These are phyloP conservation scores for Nakazawaea laoshanensis DNA, from an alignment of 805 yeast genomes.

Conservation along the genomic window DNA sequence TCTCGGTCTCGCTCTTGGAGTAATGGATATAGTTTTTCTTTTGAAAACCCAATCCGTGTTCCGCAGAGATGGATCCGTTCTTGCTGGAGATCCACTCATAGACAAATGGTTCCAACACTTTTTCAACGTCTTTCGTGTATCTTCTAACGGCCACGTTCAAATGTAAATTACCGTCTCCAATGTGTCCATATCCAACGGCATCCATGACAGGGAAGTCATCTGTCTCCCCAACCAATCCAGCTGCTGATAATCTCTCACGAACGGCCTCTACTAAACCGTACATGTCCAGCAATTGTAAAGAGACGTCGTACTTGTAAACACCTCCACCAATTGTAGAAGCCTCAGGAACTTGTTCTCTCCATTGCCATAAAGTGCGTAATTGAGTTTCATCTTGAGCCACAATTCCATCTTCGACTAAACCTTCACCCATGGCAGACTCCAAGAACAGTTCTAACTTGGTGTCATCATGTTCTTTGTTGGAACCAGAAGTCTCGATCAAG, in stretches of 20 bases:
- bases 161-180: constrained; percentile 96
- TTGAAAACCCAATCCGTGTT: constrained; percentile 96
- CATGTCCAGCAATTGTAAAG: constrained; percentile 75
- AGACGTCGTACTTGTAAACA: constrained; percentile 94
- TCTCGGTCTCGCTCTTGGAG: constrained; percentile 66
- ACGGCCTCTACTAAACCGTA: constrained; percentile 78
- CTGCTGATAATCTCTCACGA: constrained; percentile 47
- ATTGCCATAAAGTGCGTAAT: constrained; percentile 74
- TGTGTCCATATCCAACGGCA: constrained; percentile 96
- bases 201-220: constrained; percentile 72
- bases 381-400: constrained; percentile 95
- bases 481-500: constrained; percentile 92
- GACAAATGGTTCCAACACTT: constrained; percentile 84
- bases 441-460: constrained; percentile 80
- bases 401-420: constrained; percentile 83
- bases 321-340: constrained; percentile 83
- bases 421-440: constrained; percentile 79
- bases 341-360: constrained; percentile 95
- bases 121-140: constrained; percentile 73
- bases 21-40: constrained; percentile 86
- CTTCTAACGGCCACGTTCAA: constrained; percentile 85
- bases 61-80: constrained; percentile 91
- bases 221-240: constrained; percentile 54
- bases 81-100: constrained; percentile 76
- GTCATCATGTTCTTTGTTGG: constrained; percentile 88